Evolutionary conservation across 106 monocot species (phyloP).

Genomic region (Allium sativum): DNA sequence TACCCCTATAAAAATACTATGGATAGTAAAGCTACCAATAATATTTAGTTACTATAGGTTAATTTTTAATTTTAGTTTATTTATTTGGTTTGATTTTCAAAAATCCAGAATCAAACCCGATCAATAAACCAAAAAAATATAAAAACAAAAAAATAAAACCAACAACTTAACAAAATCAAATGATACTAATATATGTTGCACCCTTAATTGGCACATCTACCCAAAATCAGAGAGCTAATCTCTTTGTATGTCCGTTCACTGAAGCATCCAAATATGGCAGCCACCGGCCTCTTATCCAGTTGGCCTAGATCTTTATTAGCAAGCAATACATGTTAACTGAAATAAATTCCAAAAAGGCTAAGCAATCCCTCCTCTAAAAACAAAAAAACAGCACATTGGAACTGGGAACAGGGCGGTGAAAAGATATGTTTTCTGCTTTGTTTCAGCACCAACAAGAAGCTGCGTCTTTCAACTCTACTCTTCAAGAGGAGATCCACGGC

Average conservation of each 20-base stretch:
- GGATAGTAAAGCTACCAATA: too few species aligned
- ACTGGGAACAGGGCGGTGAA: neutral
- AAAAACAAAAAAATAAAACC: too few species aligned
- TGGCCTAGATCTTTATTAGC: neutral
- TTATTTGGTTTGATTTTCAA: too few species aligned
- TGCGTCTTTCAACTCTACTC: slow-evolving; percentile 16
- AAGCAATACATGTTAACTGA: neutral
- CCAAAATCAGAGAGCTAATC: too few species aligned
- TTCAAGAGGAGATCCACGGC: slow-evolving; percentile 40
- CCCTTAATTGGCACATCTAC: too few species aligned
- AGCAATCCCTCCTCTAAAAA: neutral
- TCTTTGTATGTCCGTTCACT: neutral
- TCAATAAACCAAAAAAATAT: too few species aligned
- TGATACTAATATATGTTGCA: too few species aligned
- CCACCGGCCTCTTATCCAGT: neutral
- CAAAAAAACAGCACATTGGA: neutral
- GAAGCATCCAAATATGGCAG: neutral
- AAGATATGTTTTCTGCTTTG: slow-evolving; percentile 69
- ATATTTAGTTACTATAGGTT: too few species aligned
- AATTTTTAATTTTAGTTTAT: too few species aligned
- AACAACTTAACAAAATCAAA: too few species aligned
- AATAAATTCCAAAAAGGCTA: neutral
- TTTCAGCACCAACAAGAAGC: slow-evolving; percentile 58
- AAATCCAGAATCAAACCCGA: too few species aligned
- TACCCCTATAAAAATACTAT: too few species aligned